A percentile compares a stretch with the other conserved stretches of the same genome.
Evolutionary conservation across 1,284 basidiomycete genomes (phyloP).

Genomic region (Baeospora myosura): DNA sequence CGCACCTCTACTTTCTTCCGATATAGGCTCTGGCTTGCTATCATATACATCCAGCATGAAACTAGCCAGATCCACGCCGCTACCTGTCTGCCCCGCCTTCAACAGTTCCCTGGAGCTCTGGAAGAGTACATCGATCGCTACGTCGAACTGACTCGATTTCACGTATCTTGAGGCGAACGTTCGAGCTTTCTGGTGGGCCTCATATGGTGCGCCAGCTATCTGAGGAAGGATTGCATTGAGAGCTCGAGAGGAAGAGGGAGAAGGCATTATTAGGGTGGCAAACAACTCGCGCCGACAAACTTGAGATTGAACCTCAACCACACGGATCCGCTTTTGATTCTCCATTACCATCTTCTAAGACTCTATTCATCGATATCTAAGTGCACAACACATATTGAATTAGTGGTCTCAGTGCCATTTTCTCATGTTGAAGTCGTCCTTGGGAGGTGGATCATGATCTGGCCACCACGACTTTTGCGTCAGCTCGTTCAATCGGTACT

Average conservation of each 20-base stretch:
- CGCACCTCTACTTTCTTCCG: conserved; percentile 71
- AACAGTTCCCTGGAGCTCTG: conserved; percentile 78
- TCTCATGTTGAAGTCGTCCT: too few species aligned
- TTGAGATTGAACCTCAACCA: too few species aligned
- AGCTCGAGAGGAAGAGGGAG: conserved; percentile 50
- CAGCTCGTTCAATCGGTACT: too few species aligned
- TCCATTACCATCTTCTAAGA: too few species aligned
- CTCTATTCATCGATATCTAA: too few species aligned
- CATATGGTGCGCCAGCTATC: conserved; percentile 69
- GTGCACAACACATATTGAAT: too few species aligned
- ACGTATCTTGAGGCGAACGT: conserved; percentile 86
- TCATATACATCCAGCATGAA: conserved; percentile 81
- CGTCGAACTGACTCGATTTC: conserved; percentile 71
- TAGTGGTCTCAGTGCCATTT: too few species aligned
- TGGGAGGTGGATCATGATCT: too few species aligned
- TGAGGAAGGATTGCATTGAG: conserved; percentile 72
- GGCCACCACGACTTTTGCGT: too few species aligned
- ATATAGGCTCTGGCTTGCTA: conserved; percentile 56
- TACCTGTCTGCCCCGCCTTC: conserved; percentile 81
- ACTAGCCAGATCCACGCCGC: conserved; percentile 74
- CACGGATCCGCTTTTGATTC: too few species aligned
- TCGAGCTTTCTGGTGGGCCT: conserved; percentile 90
- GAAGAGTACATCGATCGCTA: conserved; percentile 84
- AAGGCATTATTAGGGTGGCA: conserved; percentile 3
- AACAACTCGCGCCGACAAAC: too few species aligned